Conservation (phyloP, 352 stramenopile species). For the Labyrinthula sp. region DNA sequence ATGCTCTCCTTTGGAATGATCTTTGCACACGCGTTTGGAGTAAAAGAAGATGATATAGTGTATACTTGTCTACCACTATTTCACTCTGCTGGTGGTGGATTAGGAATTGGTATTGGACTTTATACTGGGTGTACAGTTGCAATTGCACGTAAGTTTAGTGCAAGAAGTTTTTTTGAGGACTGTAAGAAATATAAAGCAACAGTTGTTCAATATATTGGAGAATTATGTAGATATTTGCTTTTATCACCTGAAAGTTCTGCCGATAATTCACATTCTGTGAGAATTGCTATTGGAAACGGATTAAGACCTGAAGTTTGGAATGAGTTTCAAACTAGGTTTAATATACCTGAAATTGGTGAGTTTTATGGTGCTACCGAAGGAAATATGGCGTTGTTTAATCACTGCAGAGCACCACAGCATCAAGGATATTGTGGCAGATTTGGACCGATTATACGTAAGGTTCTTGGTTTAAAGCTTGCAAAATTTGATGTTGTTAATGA, state of each 20-base stretch:
- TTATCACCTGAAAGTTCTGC: slow-evolving; percentile 10
- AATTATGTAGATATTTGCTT: slow-evolving; percentile 59
- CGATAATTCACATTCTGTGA: slow-evolving; percentile 31
- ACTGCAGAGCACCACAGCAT: slow-evolving; percentile 42
- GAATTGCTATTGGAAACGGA: slow-evolving; percentile 63
- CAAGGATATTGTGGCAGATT: slow-evolving; percentile 46
- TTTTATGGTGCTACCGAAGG: slow-evolving; percentile 73
- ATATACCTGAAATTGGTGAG: slow-evolving; percentile 57
- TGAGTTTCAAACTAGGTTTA: slow-evolving; percentile 56
- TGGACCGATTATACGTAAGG: slow-evolving; percentile 39
- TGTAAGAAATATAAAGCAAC: slow-evolving; percentile 45
- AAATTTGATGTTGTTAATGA: slow-evolving; percentile 52
- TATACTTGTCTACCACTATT: slow-evolving; percentile 57
- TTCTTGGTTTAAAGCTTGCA: slow-evolving; percentile 49
- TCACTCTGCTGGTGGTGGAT: slow-evolving; percentile 51
- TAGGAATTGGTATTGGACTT: slow-evolving; percentile 54
- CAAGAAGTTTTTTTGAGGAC: slow-evolving; percentile 50
- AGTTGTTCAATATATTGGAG: slow-evolving; percentile 63
- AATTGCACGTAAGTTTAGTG: slow-evolving; percentile 52
- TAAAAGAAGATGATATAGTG: slow-evolving; percentile 43
- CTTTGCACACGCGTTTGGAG: slow-evolving; percentile 39
- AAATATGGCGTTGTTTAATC: slow-evolving; percentile 32
- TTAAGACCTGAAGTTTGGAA: slow-evolving; percentile 61
- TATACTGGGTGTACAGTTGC: slow-evolving; percentile 47
- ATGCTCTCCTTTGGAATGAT: slow-evolving; percentile 38